Percentiles rank a stretch among this genome's conserved stretches.
phyloP scores from a whole-genome alignment of 352 stramenopile species.

The Globisporangium sylvaticum region DNA sequence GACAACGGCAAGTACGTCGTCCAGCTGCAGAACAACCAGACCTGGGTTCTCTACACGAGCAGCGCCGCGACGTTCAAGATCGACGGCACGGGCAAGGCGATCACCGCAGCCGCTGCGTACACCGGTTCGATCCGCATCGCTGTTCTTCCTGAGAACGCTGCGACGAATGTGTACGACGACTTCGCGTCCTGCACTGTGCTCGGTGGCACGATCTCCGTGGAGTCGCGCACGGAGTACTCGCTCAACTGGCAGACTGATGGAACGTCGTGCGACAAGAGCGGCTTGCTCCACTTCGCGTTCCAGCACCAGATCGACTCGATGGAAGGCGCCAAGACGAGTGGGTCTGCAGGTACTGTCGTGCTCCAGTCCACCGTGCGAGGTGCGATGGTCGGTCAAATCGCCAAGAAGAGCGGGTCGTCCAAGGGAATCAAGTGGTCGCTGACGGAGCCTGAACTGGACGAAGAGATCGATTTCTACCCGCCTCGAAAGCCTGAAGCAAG shows the following conservation, averaged over 20 bases:
- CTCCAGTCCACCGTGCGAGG: slow-evolving; percentile 56
- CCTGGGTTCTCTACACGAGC: slow-evolving; percentile 70
- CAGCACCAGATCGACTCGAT: slow-evolving; percentile 57
- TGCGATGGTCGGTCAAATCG: slow-evolving; percentile 42
- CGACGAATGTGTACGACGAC: slow-evolving; percentile 46
- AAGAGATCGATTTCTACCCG: slow-evolving; percentile 58
- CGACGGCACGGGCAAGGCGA: slow-evolving; percentile 33
- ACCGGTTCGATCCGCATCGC: slow-evolving; percentile 55
- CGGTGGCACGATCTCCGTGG: slow-evolving; percentile 43
- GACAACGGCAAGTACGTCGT: slow-evolving; percentile 51
- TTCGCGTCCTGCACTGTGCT: slow-evolving; percentile 55
- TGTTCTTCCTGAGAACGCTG: slow-evolving; percentile 35
- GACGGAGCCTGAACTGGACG: slow-evolving; percentile 39
- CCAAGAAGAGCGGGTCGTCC: slow-evolving; percentile 1
- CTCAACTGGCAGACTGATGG: slow-evolving; percentile 58
- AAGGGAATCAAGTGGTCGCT: slow-evolving; percentile 41
- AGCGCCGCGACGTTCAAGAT: slow-evolving; percentile 37
- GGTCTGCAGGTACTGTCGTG: slow-evolving; percentile 21
- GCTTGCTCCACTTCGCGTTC: slow-evolving; percentile 67
- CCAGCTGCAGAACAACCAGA: slow-evolving; percentile 62
- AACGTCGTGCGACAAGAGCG: slow-evolving; percentile 31
- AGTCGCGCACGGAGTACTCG: slow-evolving; percentile 56
- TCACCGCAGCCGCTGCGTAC: slow-evolving; percentile 39
- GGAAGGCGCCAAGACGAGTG: slow-evolving; percentile 17
- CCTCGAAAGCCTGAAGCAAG: slow-evolving; percentile 22